Evolutionary conservation across 352 stramenopile species (phyloP).

Genomic region (Pythium monospermum): DNA sequence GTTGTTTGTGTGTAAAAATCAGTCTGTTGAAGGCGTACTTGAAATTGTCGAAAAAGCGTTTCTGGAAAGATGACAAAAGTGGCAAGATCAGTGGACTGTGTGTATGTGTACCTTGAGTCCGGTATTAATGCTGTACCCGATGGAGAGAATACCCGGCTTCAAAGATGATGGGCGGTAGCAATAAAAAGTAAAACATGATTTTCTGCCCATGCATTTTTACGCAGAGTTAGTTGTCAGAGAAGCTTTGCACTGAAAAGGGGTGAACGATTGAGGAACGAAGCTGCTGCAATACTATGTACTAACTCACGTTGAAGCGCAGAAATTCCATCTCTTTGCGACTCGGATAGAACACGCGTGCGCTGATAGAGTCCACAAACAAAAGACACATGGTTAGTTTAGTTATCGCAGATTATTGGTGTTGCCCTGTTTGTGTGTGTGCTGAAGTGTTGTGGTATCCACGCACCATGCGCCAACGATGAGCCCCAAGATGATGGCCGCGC

Average conservation of each 20-base stretch:
- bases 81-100: not conserved
- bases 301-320: constrained; percentile 77
- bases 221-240: not conserved
- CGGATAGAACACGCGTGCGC: constrained; percentile 78
- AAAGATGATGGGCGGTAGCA: constrained; percentile 97
- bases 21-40: constrained; percentile 34
- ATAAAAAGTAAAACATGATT: constrained; percentile 95
- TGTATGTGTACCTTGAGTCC: not conserved
- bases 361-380: constrained; percentile 9
- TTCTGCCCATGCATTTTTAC: constrained; percentile 30
- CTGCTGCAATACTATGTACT: not conserved
- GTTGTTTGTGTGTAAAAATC: too few relatives aligned
- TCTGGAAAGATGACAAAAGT: constrained; percentile 24
- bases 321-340: constrained; percentile 89
- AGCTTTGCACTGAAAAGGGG: constrained; percentile 25
- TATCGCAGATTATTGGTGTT: too few relatives aligned
- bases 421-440: too few relatives aligned
- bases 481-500: constrained; percentile 89
- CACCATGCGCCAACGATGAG: constrained; percentile 78
- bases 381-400: too few relatives aligned
- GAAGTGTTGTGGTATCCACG: too few relatives aligned
- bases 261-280: constrained; percentile 6
- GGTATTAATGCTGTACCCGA: constrained; percentile 27
- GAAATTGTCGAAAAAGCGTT: constrained; percentile 97
- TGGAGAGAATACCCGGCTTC: constrained; percentile 94